These are phyloP conservation scores for Dactylellina parvicollis DNA, from an alignment of 2,329 filamentous ascomycete species.

Conservation along the genomic window DNA sequence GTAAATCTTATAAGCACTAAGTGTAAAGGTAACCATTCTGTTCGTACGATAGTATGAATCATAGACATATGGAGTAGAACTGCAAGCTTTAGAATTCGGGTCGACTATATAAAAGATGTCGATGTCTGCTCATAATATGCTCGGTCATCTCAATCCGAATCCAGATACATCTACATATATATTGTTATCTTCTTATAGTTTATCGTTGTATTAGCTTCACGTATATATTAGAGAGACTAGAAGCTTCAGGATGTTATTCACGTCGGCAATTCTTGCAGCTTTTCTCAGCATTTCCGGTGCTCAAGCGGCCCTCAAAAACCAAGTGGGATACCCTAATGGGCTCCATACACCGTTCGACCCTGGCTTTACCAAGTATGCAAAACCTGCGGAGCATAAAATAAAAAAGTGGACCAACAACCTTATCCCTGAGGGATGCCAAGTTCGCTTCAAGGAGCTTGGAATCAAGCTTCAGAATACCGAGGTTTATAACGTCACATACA, in stretches of 20 bases:
- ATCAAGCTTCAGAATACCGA: constrained; percentile 18
- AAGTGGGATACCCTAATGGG: constrained; percentile 21
- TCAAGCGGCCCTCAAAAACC: background rate
- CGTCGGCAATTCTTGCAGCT: background rate
- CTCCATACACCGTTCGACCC: constrained; percentile 27
- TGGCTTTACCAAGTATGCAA: constrained; percentile 8
- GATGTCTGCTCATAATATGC: too few relatives aligned
- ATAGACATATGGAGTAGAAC: too few relatives aligned
- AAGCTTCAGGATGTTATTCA: constrained; percentile 13
- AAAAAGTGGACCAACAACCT: constrained; percentile 19
- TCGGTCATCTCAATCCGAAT: background rate
- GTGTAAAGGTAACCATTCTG: background rate
- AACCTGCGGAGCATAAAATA: constrained; percentile 9
- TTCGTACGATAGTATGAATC: background rate
- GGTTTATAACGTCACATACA: constrained; percentile 36
- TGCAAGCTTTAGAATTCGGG: too few relatives aligned
- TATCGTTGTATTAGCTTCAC: background rate
- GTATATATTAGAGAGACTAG: background rate
- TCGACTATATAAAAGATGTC: constrained; percentile 13
- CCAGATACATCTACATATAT: background rate
- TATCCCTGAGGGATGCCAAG: constrained; percentile 26
- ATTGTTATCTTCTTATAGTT: background rate
- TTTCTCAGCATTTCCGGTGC: background rate
- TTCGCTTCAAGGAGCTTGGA: constrained; percentile 10
- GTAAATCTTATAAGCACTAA: constrained; percentile 15